Evolutionary conservation across 78 protist genomes (phyloP).

Genomic region (Creolimax fragrantissima): DNA sequence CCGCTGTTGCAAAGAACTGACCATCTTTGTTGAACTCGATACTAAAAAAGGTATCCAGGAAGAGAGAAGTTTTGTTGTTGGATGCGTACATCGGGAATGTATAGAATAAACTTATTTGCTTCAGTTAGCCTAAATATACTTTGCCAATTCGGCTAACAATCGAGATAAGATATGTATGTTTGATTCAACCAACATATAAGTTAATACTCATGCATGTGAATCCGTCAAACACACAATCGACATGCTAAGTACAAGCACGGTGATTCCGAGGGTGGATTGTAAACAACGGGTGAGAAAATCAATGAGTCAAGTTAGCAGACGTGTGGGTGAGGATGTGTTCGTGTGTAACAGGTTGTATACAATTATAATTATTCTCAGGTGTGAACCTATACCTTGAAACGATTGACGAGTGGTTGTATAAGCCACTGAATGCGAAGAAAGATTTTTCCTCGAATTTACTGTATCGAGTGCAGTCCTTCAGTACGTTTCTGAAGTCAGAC

Average conservation of each 20-base stretch:
- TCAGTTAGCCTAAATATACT: background rate
- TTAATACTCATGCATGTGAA: background rate
- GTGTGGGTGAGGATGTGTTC: background rate
- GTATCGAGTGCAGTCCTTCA: conserved; percentile 40
- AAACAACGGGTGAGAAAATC: background rate
- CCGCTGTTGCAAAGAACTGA: conserved; percentile 63
- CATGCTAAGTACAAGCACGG: too few species aligned
- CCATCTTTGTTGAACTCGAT: conserved; percentile 64
- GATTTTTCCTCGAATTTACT: conserved; percentile 30
- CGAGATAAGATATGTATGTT: background rate
- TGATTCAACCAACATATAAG: background rate
- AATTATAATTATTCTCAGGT: background rate
- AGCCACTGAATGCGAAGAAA: conserved; percentile 43
- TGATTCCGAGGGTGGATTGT: too few species aligned
- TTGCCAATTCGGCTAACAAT: background rate
- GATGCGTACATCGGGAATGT: background rate
- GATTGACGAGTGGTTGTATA: conserved; percentile 39
- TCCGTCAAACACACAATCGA: too few species aligned
- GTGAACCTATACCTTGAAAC: conserved; percentile 23
- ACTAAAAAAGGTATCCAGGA: background rate
- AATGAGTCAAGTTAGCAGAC: background rate
- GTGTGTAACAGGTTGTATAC: background rate
- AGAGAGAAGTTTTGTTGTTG: background rate
- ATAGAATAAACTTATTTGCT: background rate
- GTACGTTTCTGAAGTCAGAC: conserved; percentile 27